Percentiles rank a stretch among this genome's conserved stretches.
phyloP scores from a whole-genome alignment of 768 basidiomycete genomes.

The Leccinum broughii region DNA sequence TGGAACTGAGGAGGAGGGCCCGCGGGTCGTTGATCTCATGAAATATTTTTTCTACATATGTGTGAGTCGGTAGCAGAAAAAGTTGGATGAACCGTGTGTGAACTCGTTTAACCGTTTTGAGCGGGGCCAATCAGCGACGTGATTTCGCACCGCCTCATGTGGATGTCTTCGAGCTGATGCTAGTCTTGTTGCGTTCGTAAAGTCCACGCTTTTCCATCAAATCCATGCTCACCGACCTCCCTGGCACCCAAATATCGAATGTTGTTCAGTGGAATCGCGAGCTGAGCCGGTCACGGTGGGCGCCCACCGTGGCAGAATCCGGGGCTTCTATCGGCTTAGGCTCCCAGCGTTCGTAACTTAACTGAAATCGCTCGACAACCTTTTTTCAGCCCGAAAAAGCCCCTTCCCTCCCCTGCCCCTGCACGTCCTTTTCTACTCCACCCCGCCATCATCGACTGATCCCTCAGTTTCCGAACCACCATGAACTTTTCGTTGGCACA shows the following conservation, averaged over 20 bases:
- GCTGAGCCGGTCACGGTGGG: conserved; percentile 9
- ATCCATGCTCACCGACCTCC: conserved; percentile 6
- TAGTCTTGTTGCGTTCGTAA: conserved; percentile 12
- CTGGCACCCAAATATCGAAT: background rate
- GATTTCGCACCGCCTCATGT: conserved; percentile 32
- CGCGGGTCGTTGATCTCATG: background rate
- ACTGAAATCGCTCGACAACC: conserved; percentile 11
- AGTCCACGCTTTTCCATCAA: background rate
- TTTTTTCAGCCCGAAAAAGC: conserved; percentile 18
- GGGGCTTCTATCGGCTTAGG: conserved; percentile 31
- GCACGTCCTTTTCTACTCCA: background rate
- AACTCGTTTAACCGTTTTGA: background rate
- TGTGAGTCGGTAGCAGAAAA: background rate
- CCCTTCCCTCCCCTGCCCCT: background rate
- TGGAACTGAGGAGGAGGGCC: too few species aligned
- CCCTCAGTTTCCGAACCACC: background rate
- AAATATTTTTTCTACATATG: background rate
- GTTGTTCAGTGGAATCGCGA: conserved; percentile 4
- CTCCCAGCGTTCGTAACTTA: conserved; percentile 17
- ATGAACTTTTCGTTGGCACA: conserved; percentile 35
- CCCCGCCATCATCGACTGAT: background rate
- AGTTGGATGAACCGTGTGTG: conserved; percentile 2
- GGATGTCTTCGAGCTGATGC: conserved; percentile 18
- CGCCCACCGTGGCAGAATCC: conserved; percentile 38
- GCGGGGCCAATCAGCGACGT: conserved; percentile 26